Base-by-base conservation (phyloP, 331 rosid genomes). In the Malus hybrid region DNA sequence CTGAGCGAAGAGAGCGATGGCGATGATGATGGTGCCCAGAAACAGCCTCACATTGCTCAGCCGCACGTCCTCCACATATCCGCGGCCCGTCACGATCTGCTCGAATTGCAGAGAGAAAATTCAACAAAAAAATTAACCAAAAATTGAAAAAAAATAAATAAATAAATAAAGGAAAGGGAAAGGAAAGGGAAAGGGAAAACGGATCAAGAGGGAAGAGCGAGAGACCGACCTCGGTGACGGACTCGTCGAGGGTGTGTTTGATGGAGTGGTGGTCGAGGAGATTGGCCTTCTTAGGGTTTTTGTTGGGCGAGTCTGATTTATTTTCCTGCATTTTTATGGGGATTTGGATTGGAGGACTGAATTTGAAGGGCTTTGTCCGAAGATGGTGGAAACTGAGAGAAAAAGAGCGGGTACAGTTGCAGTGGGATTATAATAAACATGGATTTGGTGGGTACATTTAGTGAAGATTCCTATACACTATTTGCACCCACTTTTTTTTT, bases 1-100 rank as follows among this genome's bases (percentile, higher is more conserved):
- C 74, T 95, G 97, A 44, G 97, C 97, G 11, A 90, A 83, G n/a
- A 95, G 90, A 61, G 97, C 99, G 74, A 95, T 87, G 75, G 82
- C 82, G 18, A 92, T 92, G 60, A 95, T 83, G 36, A 90, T 54
- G 34, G 88, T 54, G 18, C 99, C 97, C 76, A 95, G 72, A 7
- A 84, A 24, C 74, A 95, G 61, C 81, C 85, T 88, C 6, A 84
- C 67, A 78, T 90, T 95, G 84, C 97, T 95, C 93, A 92, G 80
- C 82, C 89, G 89, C 86, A 95, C 93, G 64, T 95, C 92, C 83
- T 92, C 96, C 62, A 68, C 85, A 85, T 89, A 92, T 10, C 97
- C 99, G 31, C 89, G 97, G 76, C 83, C 70, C 50, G 80, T 90
- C 0, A 92, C 96, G 16, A 92, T 82, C 99, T 94, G 71, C 50